Conservation (phyloP, 2,329 filamentous ascomycete species). For the Davidsoniella australis region DNA sequence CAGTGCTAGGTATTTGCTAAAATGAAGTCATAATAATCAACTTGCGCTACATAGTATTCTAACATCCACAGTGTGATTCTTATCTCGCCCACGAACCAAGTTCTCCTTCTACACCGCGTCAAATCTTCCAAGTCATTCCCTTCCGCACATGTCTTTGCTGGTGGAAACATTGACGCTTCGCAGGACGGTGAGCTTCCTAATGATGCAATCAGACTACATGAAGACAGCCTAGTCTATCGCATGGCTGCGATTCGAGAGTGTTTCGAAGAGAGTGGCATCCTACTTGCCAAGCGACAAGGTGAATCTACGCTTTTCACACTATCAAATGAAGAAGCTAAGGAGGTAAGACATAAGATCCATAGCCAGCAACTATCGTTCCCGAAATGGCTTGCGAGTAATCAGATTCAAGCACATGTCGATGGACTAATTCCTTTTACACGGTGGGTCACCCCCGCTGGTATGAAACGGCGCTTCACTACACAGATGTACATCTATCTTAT, state of each 20-base stretch:
- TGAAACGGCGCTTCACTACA: constrained; percentile 69
- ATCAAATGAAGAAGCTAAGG: constrained; percentile 39
- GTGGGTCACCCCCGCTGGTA: constrained; percentile 68
- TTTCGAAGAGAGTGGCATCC: constrained; percentile 85
- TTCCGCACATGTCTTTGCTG: constrained; percentile 88
- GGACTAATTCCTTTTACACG: constrained; percentile 67
- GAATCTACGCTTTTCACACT: constrained; percentile 44
- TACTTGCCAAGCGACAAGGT: constrained; percentile 38
- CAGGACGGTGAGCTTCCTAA: constrained; percentile 51
- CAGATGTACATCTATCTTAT: constrained; percentile 96
- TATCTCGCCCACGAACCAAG: constrained; percentile 70
- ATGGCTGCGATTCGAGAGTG: constrained; percentile 75
- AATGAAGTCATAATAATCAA: no score
- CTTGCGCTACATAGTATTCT: neutral
- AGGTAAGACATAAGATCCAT: constrained; percentile 53
- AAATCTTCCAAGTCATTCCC: constrained; percentile 69
- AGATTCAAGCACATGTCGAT: constrained; percentile 40
- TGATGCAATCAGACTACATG: constrained; percentile 40
- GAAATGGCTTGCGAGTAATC: constrained; percentile 42
- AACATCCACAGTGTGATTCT: constrained; percentile 42
- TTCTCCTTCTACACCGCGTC: constrained; percentile 76
- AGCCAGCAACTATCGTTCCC: constrained; percentile 44
- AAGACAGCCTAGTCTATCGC: constrained; percentile 59
- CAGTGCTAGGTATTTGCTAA: constrained; percentile 4
- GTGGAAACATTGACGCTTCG: constrained; percentile 60